Percentiles rank a stretch among this genome's conserved stretches.
These are phyloP conservation scores for Diaporthe amygdali DNA, from an alignment of 2,329 filamentous ascomycete species.

Conservation along the genomic window DNA sequence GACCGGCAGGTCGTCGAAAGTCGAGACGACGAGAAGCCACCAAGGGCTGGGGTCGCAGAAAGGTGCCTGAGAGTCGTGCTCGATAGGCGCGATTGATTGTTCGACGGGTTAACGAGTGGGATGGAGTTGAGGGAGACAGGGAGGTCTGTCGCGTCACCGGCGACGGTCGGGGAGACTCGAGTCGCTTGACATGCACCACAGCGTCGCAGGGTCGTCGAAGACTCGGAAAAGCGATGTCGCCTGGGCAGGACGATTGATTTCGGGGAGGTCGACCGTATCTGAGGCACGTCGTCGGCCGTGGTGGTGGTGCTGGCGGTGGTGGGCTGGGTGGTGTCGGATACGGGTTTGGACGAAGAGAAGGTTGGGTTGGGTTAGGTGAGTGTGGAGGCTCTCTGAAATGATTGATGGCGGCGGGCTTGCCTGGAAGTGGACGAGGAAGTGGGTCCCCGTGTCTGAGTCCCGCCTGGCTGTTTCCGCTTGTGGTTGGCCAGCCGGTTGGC, in stretches of 20 bases:
- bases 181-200: conserved; percentile 12
- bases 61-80: not conserved
- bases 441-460: conserved; percentile 2
- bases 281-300: conserved; percentile 18
- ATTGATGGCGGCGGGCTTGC: conserved; percentile 16
- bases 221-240: not conserved
- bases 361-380: conserved; percentile 20
- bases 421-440: conserved; percentile 9
- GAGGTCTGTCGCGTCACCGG: conserved; percentile 19
- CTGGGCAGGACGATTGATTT: conserved; percentile 12
- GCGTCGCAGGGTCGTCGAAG: conserved; percentile 1
- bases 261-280: conserved; percentile 10
- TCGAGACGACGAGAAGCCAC: conserved; percentile 15
- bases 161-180: conserved; percentile 13
- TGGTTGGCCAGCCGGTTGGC: conserved; percentile 6
- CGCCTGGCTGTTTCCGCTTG: not conserved
- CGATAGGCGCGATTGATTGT: conserved; percentile 7
- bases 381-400: conserved; percentile 19
- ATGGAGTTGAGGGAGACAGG: conserved; percentile 9
- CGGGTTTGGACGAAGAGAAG: conserved; percentile 19
- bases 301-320: conserved; percentile 2
- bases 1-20: not conserved
- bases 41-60: not conserved
- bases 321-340: not conserved
- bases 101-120: not conserved